Conservation (phyloP, 1,284 basidiomycete species). For the Anthracocystis setariae region DNA sequence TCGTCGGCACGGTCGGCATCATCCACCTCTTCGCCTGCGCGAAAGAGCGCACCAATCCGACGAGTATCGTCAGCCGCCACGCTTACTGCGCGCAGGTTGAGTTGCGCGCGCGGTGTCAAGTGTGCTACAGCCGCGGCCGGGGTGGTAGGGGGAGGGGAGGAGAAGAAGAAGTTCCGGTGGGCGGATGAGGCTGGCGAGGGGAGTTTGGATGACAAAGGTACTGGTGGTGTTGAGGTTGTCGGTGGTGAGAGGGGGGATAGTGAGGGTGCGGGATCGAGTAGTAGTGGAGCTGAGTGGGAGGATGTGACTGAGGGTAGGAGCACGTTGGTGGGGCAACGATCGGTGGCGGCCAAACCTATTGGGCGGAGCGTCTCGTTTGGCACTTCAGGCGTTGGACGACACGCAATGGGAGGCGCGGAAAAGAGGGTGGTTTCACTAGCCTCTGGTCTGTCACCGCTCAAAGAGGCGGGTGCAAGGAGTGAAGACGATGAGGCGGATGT, state of each 20-base stretch:
- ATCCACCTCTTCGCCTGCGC: conserved; percentile 8
- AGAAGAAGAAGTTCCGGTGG: conserved; percentile 86
- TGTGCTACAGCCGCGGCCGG: conserved; percentile 1
- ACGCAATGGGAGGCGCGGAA: neutral
- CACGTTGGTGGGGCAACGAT: conserved; percentile 11
- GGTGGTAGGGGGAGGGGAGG: too few species aligned
- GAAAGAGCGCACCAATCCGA: conserved; percentile 16
- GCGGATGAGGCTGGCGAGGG: conserved; percentile 86
- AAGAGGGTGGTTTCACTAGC: conserved; percentile 15
- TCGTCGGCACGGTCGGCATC: conserved; percentile 32
- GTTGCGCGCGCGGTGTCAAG: conserved; percentile 4
- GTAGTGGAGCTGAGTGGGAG: conserved; percentile 41
- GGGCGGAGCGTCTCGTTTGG: conserved; percentile 11
- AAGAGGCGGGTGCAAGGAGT: conserved; percentile 10
- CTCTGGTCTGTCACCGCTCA: conserved; percentile 15
- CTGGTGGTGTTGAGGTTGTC: neutral
- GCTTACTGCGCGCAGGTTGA: conserved; percentile 13
- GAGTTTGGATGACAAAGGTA: conserved; percentile 77
- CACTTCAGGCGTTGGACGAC: neutral
- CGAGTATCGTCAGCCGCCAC: conserved; percentile 12
- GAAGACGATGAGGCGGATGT: conserved; percentile 25
- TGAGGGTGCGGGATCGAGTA: conserved; percentile 17
- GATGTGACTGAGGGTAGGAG: conserved; percentile 28
- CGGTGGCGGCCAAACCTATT: conserved; percentile 19
- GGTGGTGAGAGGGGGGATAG: neutral